These are phyloP conservation scores for Kluyveromyces wickerhamii DNA, from an alignment of 805 yeast genomes.

Conservation along the genomic window DNA sequence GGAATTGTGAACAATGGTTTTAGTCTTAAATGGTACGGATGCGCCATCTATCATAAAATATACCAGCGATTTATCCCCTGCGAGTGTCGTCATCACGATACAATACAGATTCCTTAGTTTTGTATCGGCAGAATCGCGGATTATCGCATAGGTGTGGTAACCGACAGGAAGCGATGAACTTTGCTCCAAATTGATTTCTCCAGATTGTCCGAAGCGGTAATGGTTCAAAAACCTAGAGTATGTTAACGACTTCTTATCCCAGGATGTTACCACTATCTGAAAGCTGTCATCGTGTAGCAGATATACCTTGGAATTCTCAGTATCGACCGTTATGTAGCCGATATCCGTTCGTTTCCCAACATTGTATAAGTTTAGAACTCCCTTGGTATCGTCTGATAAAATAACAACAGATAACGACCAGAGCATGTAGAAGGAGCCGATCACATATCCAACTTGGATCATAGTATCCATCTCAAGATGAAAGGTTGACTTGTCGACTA, in stretches of 20 bases:
- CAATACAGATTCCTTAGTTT: too few relatives aligned
- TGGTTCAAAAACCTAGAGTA: neutral
- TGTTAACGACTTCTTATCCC: conserved; percentile 1
- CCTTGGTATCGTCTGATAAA: neutral
- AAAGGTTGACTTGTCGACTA: neutral
- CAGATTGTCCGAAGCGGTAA: neutral
- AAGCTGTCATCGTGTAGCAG: neutral
- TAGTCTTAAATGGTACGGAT: neutral
- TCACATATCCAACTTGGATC: neutral
- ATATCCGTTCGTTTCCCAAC: neutral
- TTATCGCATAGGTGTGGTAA: neutral
- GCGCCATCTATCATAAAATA: neutral
- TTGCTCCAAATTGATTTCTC: neutral
- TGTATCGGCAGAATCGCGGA: too few relatives aligned
- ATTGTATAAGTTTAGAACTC: neutral
- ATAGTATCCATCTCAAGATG: neutral
- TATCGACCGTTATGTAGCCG: conserved; percentile 2
- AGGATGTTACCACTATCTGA: neutral
- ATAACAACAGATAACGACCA: neutral
- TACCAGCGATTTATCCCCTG: neutral
- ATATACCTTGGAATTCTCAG: neutral
- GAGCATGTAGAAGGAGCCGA: neutral
- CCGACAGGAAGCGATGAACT: neutral
- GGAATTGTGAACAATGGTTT: neutral
- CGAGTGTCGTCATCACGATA: conserved; percentile 1